Evolutionary conservation across 176 grass and related monocot genomes (phyloP).

Genomic region (Carex cristatella): DNA sequence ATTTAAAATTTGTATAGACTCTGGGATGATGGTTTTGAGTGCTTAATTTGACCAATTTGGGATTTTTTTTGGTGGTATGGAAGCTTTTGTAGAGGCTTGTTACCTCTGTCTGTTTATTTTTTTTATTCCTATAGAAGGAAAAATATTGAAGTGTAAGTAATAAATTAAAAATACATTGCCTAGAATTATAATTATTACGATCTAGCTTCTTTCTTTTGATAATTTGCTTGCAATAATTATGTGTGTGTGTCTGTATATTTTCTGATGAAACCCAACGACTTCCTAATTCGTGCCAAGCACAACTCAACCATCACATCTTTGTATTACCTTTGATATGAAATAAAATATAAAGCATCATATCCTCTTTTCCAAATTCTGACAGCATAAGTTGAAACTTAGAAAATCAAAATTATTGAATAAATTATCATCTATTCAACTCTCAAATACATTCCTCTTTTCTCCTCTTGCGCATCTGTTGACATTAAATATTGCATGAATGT

Average conservation of each 20-base stretch:
- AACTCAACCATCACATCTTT: neutral
- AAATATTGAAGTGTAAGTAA: neutral
- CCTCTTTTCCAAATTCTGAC: neutral
- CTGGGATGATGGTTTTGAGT: slow-evolving; percentile 1
- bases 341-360: neutral
- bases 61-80: neutral
- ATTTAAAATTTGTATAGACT: slow-evolving; percentile 13
- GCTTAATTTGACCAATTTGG: neutral
- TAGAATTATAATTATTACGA: neutral
- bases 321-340: neutral
- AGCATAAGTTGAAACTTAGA: neutral
- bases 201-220: neutral
- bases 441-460: neutral
- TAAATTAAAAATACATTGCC: neutral
- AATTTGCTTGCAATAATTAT: neutral
- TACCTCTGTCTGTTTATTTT: neutral
- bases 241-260: no score
- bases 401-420: neutral
- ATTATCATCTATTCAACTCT: neutral
- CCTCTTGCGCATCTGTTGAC: neutral
- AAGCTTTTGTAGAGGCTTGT: neutral
- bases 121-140: neutral
- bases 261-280: neutral
- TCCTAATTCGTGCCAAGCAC: neutral
- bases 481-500: neutral